A percentile compares a stretch with the other conserved stretches of the same genome.
phyloP scores from a whole-genome alignment of 2,329 filamentous ascomycete species.

The Fusarium tjaetaba region DNA sequence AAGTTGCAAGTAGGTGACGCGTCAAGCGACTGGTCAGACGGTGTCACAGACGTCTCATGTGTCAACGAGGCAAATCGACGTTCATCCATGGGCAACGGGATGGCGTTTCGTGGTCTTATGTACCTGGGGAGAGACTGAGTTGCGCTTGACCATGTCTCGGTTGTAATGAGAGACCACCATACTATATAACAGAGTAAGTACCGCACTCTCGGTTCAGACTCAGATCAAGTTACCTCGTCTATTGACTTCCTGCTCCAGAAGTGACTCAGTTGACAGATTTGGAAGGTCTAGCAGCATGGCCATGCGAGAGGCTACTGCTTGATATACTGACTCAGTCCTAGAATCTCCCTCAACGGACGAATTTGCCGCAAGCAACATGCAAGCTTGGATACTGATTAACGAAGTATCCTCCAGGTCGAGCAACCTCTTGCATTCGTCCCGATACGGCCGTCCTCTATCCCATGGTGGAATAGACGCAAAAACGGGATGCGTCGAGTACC shows the following conservation, averaged over 20 bases:
- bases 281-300: slow-evolving; percentile 6
- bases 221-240: background rate
- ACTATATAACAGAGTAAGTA: background rate
- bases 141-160: slow-evolving; percentile 9
- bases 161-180: slow-evolving; percentile 14
- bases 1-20: background rate
- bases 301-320: background rate
- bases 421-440: background rate
- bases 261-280: background rate
- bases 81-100: background rate
- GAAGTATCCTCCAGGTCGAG: slow-evolving; percentile 6
- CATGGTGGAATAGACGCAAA: background rate
- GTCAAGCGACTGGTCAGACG: too few relatives aligned
- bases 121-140: background rate
- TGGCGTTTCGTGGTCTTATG: background rate
- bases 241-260: background rate
- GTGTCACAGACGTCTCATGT: background rate
- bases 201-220: background rate
- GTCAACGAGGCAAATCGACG: background rate
- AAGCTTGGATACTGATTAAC: background rate
- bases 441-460: slow-evolving; percentile 5
- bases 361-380: slow-evolving; percentile 4
- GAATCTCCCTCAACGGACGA: background rate
- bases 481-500: background rate
- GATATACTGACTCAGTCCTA: slow-evolving; percentile 1